A percentile compares a stretch with the other conserved stretches of the same genome.
Conservation (phyloP, 1,284 basidiomycete species). For the Taiwanofungus camphoratus region DNA sequence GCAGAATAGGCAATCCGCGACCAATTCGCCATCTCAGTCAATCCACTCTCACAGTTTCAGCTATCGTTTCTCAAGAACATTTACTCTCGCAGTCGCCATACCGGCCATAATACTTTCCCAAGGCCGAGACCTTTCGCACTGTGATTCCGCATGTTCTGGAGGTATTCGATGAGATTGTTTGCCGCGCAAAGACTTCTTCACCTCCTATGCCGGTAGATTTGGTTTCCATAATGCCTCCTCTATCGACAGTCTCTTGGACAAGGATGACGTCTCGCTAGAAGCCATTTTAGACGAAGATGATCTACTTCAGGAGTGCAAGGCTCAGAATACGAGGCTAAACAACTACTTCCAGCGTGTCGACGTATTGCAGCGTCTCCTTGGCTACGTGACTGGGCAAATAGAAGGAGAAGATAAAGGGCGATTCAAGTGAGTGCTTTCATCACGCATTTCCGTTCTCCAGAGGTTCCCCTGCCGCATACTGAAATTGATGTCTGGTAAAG, state of each 20-base stretch:
- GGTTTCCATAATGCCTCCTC: conserved; percentile 79
- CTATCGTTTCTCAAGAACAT: neutral
- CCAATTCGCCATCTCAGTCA: neutral
- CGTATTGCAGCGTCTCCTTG: conserved; percentile 74
- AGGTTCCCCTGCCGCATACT: conserved; percentile 1
- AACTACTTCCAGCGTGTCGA: conserved; percentile 81
- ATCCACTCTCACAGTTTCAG: neutral
- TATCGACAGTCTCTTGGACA: conserved; percentile 80
- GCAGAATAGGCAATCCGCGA: conserved; percentile 5
- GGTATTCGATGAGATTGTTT: conserved; percentile 19
- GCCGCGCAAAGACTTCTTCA: conserved; percentile 16
- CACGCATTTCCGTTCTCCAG: conserved; percentile 1
- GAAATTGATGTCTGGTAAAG: conserved; percentile 34
- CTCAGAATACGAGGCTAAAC: conserved; percentile 85
- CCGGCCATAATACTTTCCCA: neutral
- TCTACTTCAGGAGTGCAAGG: conserved; percentile 91
- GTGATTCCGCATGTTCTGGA: conserved; percentile 28
- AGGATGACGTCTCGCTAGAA: conserved; percentile 81
- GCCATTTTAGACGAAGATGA: conserved; percentile 94
- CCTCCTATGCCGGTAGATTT: conserved; percentile 48
- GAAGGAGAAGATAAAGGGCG: conserved; percentile 69
- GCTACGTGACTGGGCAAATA: conserved; percentile 82
- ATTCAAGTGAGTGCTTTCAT: conserved; percentile 59
- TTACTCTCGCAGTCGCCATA: neutral
- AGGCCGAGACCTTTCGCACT: conserved; percentile 2